Conservation (phyloP, 306 rosid species). For the Vachellia collinsii region DNA sequence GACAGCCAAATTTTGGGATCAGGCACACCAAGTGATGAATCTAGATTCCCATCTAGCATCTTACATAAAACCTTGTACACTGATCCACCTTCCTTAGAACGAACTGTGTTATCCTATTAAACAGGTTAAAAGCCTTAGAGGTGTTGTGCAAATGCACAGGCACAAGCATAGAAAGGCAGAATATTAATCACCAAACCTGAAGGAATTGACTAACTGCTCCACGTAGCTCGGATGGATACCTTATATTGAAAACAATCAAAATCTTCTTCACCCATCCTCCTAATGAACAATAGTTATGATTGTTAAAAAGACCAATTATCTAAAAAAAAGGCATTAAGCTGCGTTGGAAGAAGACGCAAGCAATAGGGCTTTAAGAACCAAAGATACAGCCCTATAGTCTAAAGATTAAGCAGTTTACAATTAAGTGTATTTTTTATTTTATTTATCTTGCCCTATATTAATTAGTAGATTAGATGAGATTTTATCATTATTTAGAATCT, state of each 20-base stretch:
- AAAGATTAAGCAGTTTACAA: no score
- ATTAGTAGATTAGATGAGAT: no score
- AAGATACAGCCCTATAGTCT: no score
- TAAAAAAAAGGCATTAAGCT: not conserved
- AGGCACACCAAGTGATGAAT: conserved; percentile 49
- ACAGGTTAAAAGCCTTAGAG: conserved; percentile 35
- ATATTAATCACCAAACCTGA: conserved; percentile 51
- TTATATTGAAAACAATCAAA: conserved; percentile 57
- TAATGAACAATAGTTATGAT: conserved; percentile 36
- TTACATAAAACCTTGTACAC: conserved; percentile 58
- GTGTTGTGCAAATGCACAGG: conserved; percentile 24
- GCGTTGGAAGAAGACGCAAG: no score
- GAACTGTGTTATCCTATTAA: conserved; percentile 56
- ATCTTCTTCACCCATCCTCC: conserved; percentile 78
- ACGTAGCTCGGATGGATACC: conserved; percentile 79
- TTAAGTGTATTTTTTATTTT: no score
- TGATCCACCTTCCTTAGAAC: conserved; percentile 62
- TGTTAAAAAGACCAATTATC: not conserved
- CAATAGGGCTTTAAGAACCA: no score
- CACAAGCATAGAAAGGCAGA: conserved; percentile 9
- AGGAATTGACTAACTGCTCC: conserved; percentile 73
- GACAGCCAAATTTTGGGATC: conserved; percentile 79
- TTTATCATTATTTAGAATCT: no score
- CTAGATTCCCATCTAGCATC: conserved; percentile 69
- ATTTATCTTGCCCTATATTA: no score